Evolutionary conservation across 805 yeast species (phyloP), one percentile per base, ranked within the genome.

Genomic region (Myxozyma neotropica): DNA sequence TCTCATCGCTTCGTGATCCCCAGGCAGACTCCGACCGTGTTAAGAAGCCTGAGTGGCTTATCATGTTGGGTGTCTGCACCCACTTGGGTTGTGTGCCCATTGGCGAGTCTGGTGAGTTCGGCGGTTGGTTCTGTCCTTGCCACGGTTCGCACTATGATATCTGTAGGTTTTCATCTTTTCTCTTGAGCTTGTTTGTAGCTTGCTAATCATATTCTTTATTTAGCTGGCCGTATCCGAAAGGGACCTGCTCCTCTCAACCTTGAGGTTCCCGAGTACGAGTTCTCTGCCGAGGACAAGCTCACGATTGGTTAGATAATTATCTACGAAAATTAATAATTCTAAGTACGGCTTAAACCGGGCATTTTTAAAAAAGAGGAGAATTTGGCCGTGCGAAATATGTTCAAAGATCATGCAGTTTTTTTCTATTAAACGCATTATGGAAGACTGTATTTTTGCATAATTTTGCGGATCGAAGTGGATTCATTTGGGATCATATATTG

Each of bases 41-140:
- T 68, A 81, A 89, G 80, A 88, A 87, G 77, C 98, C 99, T 69
- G 94, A 93, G 80, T 94, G 99, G 99, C 85, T 94, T 75, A 83
- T 94, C 77, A 94, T 94, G 99, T 78, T 94, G 80, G 99, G 99
- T 81, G 93, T 94, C 77, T 94, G 99, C 83, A 94, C 99, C 69
- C 99, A 94, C 78, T 86, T 94, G 83, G 99, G 99, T 78, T 94
- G 99, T 87, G 99, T 94, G 65, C 99, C 99, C 70, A 94, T 94
- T 73, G 99, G 99, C 76, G 98, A 94, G 81, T 87, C 97, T 69
- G 99, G 99, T 80, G 99, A 94, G 79, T 94, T 84, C 72, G 98
- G 97, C 77, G 99, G 99, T 77, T 94, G 99, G 99, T 94, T 94
- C 93, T 94, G 99, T 80, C 99, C 99, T 68, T 94, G 99, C 83